Conservation (phyloP, 345 rosid species). For the Carallia pectinifolia region DNA sequence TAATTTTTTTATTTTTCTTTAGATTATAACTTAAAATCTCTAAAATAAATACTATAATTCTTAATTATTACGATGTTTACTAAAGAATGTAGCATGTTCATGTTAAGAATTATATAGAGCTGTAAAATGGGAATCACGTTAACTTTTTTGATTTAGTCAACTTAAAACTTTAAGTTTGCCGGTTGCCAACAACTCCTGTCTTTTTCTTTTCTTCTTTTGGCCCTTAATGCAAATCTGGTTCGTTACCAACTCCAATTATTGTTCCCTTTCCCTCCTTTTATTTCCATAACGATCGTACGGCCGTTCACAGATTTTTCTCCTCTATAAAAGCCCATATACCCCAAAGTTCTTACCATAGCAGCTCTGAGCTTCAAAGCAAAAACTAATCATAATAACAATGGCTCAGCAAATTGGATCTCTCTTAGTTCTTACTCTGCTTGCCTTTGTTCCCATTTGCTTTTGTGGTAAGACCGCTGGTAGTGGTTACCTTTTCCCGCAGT, state of each 20-base stretch:
- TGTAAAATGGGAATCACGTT: too few relatives aligned
- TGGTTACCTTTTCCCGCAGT: slow-evolving; percentile 36
- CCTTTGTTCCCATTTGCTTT: slow-evolving; percentile 46
- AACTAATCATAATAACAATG: neutral
- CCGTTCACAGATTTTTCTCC: neutral
- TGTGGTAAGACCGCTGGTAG: slow-evolving; percentile 32
- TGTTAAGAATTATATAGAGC: too few relatives aligned
- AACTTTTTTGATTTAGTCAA: neutral
- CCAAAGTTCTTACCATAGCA: neutral
- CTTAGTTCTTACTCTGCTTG: slow-evolving; percentile 43
- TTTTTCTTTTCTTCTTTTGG: neutral
- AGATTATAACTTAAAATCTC: too few relatives aligned
- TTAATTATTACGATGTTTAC: too few relatives aligned
- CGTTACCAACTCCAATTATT: neutral
- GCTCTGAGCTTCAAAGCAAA: neutral
- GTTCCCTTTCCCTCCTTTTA: neutral
- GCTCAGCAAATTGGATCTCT: slow-evolving; percentile 1
- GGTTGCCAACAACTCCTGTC: neutral
- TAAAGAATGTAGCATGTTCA: too few relatives aligned
- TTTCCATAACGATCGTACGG: neutral
- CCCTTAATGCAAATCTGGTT: neutral
- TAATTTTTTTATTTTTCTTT: too few relatives aligned
- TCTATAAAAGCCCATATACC: neutral
- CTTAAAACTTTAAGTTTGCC: neutral
- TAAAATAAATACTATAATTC: too few relatives aligned